phyloP scores from a whole-genome alignment of 495 filamentous ascomycete genomes.

The Tuber borchii region DNA sequence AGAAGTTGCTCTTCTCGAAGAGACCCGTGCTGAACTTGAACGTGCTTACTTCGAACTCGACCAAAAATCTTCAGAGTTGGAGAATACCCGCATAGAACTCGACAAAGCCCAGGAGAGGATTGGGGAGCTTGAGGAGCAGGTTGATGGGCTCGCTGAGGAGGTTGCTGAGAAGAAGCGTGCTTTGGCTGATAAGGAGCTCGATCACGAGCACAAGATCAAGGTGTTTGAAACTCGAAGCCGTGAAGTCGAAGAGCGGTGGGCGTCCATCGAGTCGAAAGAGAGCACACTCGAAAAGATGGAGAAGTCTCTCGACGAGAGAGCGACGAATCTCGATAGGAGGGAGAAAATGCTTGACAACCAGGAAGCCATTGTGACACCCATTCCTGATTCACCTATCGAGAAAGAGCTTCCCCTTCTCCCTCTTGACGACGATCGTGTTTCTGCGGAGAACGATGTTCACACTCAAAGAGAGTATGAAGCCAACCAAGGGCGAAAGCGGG shows the following conservation, averaged over 20 bases:
- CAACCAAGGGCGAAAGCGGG: constrained; percentile 64
- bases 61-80: constrained; percentile 33
- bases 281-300: constrained; percentile 50
- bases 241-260: constrained; percentile 29
- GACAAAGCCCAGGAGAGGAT: constrained; percentile 31
- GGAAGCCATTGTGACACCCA: constrained; percentile 16
- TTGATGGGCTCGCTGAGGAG: constrained; percentile 31
- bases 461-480: constrained; percentile 58
- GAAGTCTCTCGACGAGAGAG: constrained; percentile 47
- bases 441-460: constrained; percentile 36
- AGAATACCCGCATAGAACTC: constrained; percentile 29
- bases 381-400: constrained; percentile 29
- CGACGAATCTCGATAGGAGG: constrained; percentile 48
- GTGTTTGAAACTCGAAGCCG: constrained; percentile 21
- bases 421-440: constrained; percentile 3
- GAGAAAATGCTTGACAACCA: constrained; percentile 25
- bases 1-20: constrained; percentile 34
- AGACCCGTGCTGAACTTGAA: constrained; percentile 38
- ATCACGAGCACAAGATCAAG: constrained; percentile 20
- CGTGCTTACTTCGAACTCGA: constrained; percentile 31
- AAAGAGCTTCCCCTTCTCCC: constrained; percentile 8
- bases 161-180: constrained; percentile 27
- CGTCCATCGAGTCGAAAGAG: constrained; percentile 46
- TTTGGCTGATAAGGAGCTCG: constrained; percentile 12
- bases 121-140: constrained; percentile 32